phyloP scores from a whole-genome alignment of 768 basidiomycete genomes.

The Crassisporium funariophilum region DNA sequence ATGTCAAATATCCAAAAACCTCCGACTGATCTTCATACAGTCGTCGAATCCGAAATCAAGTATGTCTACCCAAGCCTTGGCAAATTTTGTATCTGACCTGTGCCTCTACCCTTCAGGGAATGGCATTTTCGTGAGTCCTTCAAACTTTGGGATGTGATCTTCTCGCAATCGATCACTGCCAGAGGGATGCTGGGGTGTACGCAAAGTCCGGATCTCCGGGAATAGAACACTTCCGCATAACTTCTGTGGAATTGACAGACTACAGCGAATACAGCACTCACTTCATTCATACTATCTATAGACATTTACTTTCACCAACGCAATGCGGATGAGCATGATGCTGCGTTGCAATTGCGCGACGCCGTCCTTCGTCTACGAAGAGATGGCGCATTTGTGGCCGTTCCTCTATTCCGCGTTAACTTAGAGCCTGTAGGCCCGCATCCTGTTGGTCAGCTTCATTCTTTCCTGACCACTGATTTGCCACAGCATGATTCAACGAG shows the following conservation, averaged over 20 bases:
- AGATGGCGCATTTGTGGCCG: conserved; percentile 80
- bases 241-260: not conserved
- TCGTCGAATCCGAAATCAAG: conserved; percentile 66
- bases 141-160: no score
- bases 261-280: not conserved
- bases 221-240: not conserved
- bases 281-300: conserved; percentile 31
- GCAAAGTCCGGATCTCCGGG: no score
- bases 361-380: conserved; percentile 69
- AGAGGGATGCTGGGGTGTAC: no score
- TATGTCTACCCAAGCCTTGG: conserved; percentile 25
- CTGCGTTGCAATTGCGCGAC: conserved; percentile 69
- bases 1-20: no score
- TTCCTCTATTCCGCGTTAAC: conserved; percentile 75
- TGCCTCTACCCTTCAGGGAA: conserved; percentile 48
- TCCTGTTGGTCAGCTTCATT: conserved; percentile 59
- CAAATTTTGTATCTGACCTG: not conserved
- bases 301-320: conserved; percentile 82
- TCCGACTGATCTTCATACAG: conserved; percentile 54
- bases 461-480: not conserved
- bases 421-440: conserved; percentile 71
- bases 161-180: no score
- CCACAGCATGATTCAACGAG: not conserved
- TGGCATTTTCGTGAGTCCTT: conserved; percentile 83
- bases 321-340: conserved; percentile 61